Evolutionary conservation across 1,284 basidiomycete genomes (phyloP).

Genomic region (Rhodotorula sp.): DNA sequence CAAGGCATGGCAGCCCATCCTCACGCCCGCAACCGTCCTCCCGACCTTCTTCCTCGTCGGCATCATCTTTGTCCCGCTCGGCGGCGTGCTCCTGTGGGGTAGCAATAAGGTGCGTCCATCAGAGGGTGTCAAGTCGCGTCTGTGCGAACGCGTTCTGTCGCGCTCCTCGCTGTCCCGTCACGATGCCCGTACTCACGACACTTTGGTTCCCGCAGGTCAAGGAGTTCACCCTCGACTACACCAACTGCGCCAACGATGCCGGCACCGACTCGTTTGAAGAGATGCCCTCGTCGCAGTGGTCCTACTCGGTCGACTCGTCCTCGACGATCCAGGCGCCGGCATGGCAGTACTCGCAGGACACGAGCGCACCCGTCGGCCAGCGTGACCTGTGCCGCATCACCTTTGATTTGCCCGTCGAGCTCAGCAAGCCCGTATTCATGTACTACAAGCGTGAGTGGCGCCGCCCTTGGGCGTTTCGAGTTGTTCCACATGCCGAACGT

Average conservation of each 20-base stretch:
- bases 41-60: slow-evolving; percentile 95
- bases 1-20: slow-evolving; percentile 97
- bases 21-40: slow-evolving; percentile 94
- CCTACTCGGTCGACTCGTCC: slow-evolving; percentile 59
- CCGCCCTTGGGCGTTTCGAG: background rate
- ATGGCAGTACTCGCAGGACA: slow-evolving; percentile 43
- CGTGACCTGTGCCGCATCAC: slow-evolving; percentile 64
- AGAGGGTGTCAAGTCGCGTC: background rate
- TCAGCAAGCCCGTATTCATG: slow-evolving; percentile 77
- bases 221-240: slow-evolving; percentile 95
- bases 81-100: slow-evolving; percentile 80
- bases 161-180: background rate
- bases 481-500: too few species aligned
- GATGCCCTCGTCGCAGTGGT: slow-evolving; percentile 67
- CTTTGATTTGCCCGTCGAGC: slow-evolving; percentile 77
- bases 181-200: background rate
- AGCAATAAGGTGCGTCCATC: slow-evolving; percentile 61
- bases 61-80: slow-evolving; percentile 92
- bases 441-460: slow-evolving; percentile 91
- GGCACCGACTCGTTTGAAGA: slow-evolving; percentile 58
- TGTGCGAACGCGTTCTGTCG: background rate
- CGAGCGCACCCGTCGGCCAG: background rate
- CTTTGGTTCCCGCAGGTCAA: slow-evolving; percentile 64
- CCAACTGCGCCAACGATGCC: slow-evolving; percentile 73
- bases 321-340: slow-evolving; percentile 15